A percentile compares a stretch with the other conserved stretches of the same genome.
phyloP scores from a whole-genome alignment of 2,329 filamentous ascomycete species.

The Thelonectria olida region DNA sequence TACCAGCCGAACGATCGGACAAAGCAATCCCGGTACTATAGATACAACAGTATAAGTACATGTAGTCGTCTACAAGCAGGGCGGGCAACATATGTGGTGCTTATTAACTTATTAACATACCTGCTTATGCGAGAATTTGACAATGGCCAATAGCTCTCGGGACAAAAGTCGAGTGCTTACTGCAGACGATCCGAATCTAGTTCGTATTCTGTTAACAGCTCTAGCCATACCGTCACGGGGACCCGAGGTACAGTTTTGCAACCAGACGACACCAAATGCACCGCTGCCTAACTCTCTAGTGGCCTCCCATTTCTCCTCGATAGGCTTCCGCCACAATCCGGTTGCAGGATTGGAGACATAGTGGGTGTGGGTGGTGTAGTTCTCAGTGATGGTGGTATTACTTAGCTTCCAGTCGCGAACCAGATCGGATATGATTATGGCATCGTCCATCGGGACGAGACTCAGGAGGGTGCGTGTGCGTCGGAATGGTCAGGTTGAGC shows the following conservation, averaged over 20 bases:
- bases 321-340: neutral
- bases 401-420: neutral
- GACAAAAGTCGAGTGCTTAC: neutral
- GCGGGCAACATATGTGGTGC: no score
- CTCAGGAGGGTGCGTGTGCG: no score
- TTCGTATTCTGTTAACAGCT: conserved; percentile 4
- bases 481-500: no score
- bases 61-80: no score
- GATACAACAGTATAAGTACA: no score
- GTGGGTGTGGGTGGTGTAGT: neutral
- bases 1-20: conserved; percentile 7
- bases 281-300: neutral
- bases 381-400: neutral
- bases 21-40: conserved; percentile 5
- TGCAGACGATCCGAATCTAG: neutral
- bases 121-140: neutral
- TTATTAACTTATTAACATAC: neutral
- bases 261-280: neutral
- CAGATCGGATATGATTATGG: no score
- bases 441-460: no score
- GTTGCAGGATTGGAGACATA: neutral
- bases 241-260: neutral
- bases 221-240: neutral
- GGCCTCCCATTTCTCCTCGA: neutral
- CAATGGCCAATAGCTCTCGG: neutral